phyloP scores from a whole-genome alignment of 2,329 filamentous ascomycete genomes.

The Fusarium odoratissimum region DNA sequence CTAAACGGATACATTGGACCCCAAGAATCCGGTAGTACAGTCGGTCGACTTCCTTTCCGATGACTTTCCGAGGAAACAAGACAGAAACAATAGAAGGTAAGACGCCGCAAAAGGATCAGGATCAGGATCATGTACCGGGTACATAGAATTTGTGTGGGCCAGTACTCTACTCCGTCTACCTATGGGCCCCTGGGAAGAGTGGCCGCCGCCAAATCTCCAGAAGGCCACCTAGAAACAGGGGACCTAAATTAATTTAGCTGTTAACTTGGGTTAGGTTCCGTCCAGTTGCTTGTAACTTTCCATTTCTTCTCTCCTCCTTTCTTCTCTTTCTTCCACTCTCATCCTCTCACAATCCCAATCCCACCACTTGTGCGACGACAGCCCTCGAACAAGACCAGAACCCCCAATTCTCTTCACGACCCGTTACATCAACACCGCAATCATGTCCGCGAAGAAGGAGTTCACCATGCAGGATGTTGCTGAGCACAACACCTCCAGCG shows the following conservation, averaged over 20 bases:
- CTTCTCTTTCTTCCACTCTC: slow-evolving; percentile 24
- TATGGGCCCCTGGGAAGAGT: slow-evolving; percentile 3
- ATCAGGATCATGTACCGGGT: slow-evolving; percentile 4
- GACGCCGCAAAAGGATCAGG: slow-evolving; percentile 1
- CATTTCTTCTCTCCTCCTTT: slow-evolving; percentile 25
- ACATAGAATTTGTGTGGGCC: slow-evolving; percentile 13
- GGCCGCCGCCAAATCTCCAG: slow-evolving; percentile 29
- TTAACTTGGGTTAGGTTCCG: slow-evolving; percentile 5
- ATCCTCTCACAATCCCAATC: slow-evolving; percentile 11
- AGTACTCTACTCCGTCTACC: background rate
- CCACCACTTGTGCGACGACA: slow-evolving; percentile 29
- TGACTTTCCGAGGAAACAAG: slow-evolving; percentile 23
- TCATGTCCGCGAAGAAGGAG: slow-evolving; percentile 55
- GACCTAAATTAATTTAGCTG: slow-evolving; percentile 35
- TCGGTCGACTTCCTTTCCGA: slow-evolving; percentile 3
- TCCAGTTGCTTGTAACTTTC: slow-evolving; percentile 21
- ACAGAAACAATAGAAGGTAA: slow-evolving; percentile 4
- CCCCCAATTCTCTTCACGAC: slow-evolving; percentile 21
- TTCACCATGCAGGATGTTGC: slow-evolving; percentile 85
- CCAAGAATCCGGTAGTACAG: background rate
- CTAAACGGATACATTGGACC: background rate
- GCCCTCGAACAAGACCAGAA: slow-evolving; percentile 18
- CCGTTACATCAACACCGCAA: slow-evolving; percentile 34
- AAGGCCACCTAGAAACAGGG: slow-evolving; percentile 34
- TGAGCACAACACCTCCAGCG: slow-evolving; percentile 92